A percentile compares a stretch with the other conserved stretches of the same genome.
These are phyloP conservation scores for Puya raimondii DNA, from an alignment of 176 grass and related monocot genomes.

Conservation along the genomic window DNA sequence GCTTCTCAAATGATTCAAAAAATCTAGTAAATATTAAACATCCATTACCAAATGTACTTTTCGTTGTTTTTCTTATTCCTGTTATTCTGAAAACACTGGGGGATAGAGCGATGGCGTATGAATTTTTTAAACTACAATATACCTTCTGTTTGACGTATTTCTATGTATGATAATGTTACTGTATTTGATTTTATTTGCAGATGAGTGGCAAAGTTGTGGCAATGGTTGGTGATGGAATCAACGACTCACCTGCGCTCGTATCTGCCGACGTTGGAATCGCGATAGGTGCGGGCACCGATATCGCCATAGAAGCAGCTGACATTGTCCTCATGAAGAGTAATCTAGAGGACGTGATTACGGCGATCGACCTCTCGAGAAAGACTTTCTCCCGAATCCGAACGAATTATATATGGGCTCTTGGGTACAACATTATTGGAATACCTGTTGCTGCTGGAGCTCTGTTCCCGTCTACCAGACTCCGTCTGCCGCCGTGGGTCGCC, in stretches of 20 bases:
- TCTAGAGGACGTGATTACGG: conserved; percentile 85
- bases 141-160: background rate
- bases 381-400: conserved; percentile 76
- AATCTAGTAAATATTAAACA: too few relatives aligned
- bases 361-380: conserved; percentile 89
- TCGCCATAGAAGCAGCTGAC: conserved; percentile 92
- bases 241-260: conserved; percentile 81
- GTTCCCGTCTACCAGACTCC: conserved; percentile 67
- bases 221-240: conserved; percentile 94
- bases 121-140: background rate
- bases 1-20: too few relatives aligned
- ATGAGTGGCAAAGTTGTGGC: conserved; percentile 58
- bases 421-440: conserved; percentile 83
- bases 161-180: background rate
- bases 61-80: too few relatives aligned
- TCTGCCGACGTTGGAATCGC: conserved; percentile 76
- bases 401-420: conserved; percentile 95
- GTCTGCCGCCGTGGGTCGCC: conserved; percentile 81
- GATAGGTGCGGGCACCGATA: conserved; percentile 78
- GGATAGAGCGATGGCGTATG: background rate
- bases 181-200: conserved; percentile 27
- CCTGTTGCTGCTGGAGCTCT: conserved; percentile 66
- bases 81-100: too few relatives aligned
- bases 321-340: conserved; percentile 99
- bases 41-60: too few relatives aligned